Evolutionary conservation across 2,329 filamentous ascomycete genomes (phyloP).

Genomic region (Botrytis paeoniae): DNA sequence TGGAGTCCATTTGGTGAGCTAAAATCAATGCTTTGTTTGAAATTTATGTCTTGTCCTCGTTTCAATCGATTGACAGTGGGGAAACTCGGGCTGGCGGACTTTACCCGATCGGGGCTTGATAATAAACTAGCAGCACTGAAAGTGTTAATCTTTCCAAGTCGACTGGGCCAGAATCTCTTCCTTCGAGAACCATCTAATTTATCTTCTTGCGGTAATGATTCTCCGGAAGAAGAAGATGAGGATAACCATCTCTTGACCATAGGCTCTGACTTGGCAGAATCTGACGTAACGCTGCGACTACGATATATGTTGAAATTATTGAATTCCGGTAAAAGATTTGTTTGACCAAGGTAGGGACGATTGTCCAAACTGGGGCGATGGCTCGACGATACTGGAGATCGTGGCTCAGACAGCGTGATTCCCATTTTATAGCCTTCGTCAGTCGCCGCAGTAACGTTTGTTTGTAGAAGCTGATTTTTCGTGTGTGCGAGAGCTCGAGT

Average conservation of each 20-base stretch:
- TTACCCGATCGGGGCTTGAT: slow-evolving; percentile 1
- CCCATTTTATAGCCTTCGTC: slow-evolving; percentile 11
- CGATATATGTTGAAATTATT: slow-evolving; percentile 8
- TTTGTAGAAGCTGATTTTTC: neutral
- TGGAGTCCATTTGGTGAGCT: neutral
- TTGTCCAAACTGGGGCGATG: neutral
- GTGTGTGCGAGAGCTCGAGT: neutral
- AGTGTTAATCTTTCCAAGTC: neutral
- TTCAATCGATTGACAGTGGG: neutral
- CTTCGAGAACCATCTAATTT: neutral
- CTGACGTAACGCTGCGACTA: neutral
- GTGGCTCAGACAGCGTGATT: neutral
- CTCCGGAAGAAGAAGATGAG: slow-evolving; percentile 10
- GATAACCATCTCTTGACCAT: slow-evolving; percentile 3
- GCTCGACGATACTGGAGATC: neutral
- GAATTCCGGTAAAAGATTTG: neutral
- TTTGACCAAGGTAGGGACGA: neutral
- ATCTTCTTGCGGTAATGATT: neutral
- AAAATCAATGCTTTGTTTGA: slow-evolving; percentile 10
- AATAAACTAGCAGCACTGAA: neutral
- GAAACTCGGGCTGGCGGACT: neutral
- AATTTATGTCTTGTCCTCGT: neutral
- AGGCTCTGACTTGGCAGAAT: slow-evolving; percentile 13
- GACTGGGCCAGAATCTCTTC: slow-evolving; percentile 1
- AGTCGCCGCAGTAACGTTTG: neutral